Percentiles rank a stretch among this genome's conserved stretches.
phyloP scores from a whole-genome alignment of 2,329 filamentous ascomycete genomes.

The Claviceps fusiformis region DNA sequence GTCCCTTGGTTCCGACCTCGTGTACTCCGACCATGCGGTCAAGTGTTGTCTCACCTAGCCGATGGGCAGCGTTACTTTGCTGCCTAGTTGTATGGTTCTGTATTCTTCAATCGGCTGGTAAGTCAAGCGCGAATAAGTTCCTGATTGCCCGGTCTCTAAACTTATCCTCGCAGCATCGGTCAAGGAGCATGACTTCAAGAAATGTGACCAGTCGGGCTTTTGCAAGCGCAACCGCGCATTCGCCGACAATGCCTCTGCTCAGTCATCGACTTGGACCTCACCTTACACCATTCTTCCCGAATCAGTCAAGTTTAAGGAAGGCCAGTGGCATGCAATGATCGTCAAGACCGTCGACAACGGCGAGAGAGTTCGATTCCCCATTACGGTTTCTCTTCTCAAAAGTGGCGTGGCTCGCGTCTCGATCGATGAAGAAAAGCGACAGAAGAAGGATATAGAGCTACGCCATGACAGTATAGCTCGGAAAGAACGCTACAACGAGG shows the following conservation, averaged over 20 bases:
- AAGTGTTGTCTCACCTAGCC: constrained; percentile 35
- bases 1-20: constrained; percentile 7
- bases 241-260: constrained; percentile 59
- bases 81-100: constrained; percentile 45
- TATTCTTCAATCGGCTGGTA: constrained; percentile 52
- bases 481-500: constrained; percentile 93
- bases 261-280: constrained; percentile 57
- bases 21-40: constrained; percentile 33
- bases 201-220: constrained; percentile 89
- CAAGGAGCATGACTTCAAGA: constrained; percentile 96
- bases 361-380: constrained; percentile 63
- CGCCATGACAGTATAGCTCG: constrained; percentile 70
- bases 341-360: constrained; percentile 58
- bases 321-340: constrained; percentile 67
- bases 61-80: constrained; percentile 52
- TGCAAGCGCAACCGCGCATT: constrained; percentile 88
- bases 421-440: constrained; percentile 80
- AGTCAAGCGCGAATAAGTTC: constrained; percentile 12
- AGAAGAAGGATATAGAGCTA: constrained; percentile 78
- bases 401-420: constrained; percentile 79
- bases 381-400: constrained; percentile 78
- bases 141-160: neutral
- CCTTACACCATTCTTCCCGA: constrained; percentile 67
- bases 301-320: constrained; percentile 63
- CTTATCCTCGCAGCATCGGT: constrained; percentile 48